Base-by-base conservation (phyloP, 2,329 filamentous ascomycete genomes). In the Trichoderma hamatum region DNA sequence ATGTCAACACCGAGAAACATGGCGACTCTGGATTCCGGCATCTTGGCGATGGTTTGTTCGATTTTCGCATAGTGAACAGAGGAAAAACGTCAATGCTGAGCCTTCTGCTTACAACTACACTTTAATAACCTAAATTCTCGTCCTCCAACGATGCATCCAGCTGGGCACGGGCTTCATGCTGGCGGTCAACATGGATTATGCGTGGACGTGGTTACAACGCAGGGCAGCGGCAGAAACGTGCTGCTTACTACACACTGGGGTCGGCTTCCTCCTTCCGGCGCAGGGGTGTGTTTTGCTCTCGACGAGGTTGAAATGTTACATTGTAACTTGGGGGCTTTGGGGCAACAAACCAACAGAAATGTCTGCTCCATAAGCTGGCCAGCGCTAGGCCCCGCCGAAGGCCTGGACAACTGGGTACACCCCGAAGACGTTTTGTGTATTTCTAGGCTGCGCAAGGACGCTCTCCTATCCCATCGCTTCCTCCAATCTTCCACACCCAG, bases 271-370 rank as follows among this genome's bases (percentile, higher is more conserved):
- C 9, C 34, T 36, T 19, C 55, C 55, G 55, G 32, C 26, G 55
- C 55, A 59, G 13, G 55, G 55, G 55, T 39, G 21, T 26, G 55
- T 59, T 59, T 59, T 59, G 32, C 55, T n/a, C 55, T 59, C 30
- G 21, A 32, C 55, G n/a, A 59, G 34, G 32, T 59, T 13, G 55
- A 24, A 59, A 59, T 39, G 30, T 7, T 30, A 30, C 30, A 30
- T 30, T 30, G 10, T 36, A 14, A 36, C 34, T 11, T n/a, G n/a
- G n/a, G n/a, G n/a, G n/a, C n/a, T 36, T 36, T 36, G 34, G 34
- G 34, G n/a, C n/a, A n/a, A n/a, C 30, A 30, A 30, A 6, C 30
- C 30, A 30, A 3, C 30, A 30, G 30, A 30, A 30, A 30, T 30
- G 30, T 30, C 30, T 30, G 30, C 36, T 39, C 36, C 14, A 10